Base-by-base conservation (phyloP, 176 grass and related monocot genomes). In the Triticum dicoccoides region DNA sequence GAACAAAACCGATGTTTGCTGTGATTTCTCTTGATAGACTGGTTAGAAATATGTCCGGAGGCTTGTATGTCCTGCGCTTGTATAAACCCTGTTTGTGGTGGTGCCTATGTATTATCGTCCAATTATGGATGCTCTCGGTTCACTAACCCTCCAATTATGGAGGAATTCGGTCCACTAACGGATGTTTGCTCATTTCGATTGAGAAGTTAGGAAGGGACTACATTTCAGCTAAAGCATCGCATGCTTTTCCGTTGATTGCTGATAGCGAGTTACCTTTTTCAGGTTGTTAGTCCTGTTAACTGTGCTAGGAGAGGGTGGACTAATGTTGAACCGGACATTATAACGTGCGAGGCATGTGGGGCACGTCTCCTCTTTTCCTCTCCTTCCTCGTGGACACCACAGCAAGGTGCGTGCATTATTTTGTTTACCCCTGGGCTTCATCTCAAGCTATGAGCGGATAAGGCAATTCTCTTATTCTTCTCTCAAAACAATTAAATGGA, bases 221-320 rank as follows among this genome's bases (percentile, higher is more conserved):
- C 25, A 66, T 79, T 66, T 87, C 42, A 66, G 44, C 24, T 67
- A 42, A 77, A 69, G 20, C 33, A 83, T 69, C 32, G 47, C 30
- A 78, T 39, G 9, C 1, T 61, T 59, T 61, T 32, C 5, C 45
- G 30, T 25, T 61, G 66, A 14, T 74, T 35, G 17, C 38, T 89
- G 44, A 89, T 79, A 58, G 25, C 9, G 21, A 42, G 54, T 38
- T 70, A 29, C 34, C 47, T 77, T 92, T 27, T 78, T 59, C 82
- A 99, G 97, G 89, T 79, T 63, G 89, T 96, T 65, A 96, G 83
- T 91, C 97, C 97, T 84, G 92, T 99, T 65, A 99, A 99, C 67
- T 99, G 97, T 35, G 94, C 94, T 80, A 94, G 94, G 73, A 96
- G 97, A 90, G 97, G 97, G 61, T 99, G 97, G 97, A 88, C 87